phyloP scores from a whole-genome alignment of 129 eudicot genomes.

The Helianthus annuus region DNA sequence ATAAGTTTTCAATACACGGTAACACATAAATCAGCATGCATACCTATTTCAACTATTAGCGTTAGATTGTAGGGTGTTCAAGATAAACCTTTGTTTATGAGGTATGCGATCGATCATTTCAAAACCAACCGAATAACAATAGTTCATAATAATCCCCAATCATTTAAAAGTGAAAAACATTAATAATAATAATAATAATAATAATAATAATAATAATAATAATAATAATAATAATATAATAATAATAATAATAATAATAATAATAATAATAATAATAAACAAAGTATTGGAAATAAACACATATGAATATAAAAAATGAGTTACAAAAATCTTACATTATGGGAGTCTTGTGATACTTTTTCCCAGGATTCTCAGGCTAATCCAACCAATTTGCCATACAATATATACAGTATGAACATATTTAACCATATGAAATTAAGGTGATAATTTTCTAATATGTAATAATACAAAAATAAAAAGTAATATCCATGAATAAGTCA shows the following conservation, averaged over 20 bases:
- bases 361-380: slow-evolving; percentile 82
- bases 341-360: slow-evolving; percentile 90
- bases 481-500: no score
- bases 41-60: slow-evolving; percentile 90
- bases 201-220: no score
- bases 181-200: slow-evolving; percentile 30
- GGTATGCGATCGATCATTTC: slow-evolving; percentile 25
- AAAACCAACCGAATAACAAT: no score
- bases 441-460: slow-evolving; percentile 14
- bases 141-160: no score
- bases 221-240: no score
- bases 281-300: background rate
- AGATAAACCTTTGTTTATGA: slow-evolving; percentile 63
- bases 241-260: no score
- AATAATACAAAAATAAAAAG: no score
- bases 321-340: slow-evolving; percentile 52
- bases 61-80: slow-evolving; percentile 95
- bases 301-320: background rate
- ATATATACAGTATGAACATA: slow-evolving; percentile 79
- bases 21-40: slow-evolving; percentile 15
- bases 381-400: slow-evolving; percentile 93
- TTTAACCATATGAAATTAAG: slow-evolving; percentile 49
- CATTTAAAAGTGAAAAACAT: slow-evolving; percentile 34
- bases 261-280: background rate
- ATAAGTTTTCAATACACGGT: background rate